Base-by-base conservation (phyloP, 2,329 filamentous ascomycete genomes). In the Hyphodiscus sp. region DNA sequence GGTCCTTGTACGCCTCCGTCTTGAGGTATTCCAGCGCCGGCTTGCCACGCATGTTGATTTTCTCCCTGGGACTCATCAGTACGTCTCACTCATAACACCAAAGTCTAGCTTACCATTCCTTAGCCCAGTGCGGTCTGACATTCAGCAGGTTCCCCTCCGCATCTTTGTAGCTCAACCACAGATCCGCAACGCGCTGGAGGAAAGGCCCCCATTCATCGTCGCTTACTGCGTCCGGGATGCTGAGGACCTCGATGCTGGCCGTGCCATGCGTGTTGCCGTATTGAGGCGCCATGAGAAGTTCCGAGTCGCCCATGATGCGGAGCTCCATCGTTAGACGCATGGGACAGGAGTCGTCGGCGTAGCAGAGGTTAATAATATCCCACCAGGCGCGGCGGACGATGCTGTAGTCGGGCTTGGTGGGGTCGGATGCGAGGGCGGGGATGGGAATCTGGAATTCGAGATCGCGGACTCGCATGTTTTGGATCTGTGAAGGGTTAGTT, bases 351-450 rank as follows among this genome's bases (percentile, higher is more conserved):
- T 60, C 60, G 45, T 71, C 62, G 42, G 65, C 60, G 56, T 77
- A 76, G n/a, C 69, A 70, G 1, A 70, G 66, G 6, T 71, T 67
- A 56, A 78, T 76, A 15, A 72, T 73, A 51, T 76, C 75, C 75
- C 75, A 78, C 75, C 75, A 78, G 0, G 74, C 75, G 4, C 68
- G 67, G 50, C 73, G 73, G 1, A 76, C 70, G 19, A 72, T 62
- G 11, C 62, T 66, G 58, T 69, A 75, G 63, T 77, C 74, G 1
- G 71, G 67, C 52, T 69, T 68, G 0, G 52, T 43, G 11, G 45
- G 50, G 19, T 60, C 60, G 0, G 67, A 59, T n/a, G 69, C 63
- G 13, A 64, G 59, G 0, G 69, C 63, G 5, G 70, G 71, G 5
- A 76, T 66, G 0, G 74, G 74, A 26, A 76, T 74, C 57, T 75